Percentiles rank a stretch among this genome's conserved stretches.
phyloP scores from a whole-genome alignment of 768 basidiomycete species.

The Russula sp. region DNA sequence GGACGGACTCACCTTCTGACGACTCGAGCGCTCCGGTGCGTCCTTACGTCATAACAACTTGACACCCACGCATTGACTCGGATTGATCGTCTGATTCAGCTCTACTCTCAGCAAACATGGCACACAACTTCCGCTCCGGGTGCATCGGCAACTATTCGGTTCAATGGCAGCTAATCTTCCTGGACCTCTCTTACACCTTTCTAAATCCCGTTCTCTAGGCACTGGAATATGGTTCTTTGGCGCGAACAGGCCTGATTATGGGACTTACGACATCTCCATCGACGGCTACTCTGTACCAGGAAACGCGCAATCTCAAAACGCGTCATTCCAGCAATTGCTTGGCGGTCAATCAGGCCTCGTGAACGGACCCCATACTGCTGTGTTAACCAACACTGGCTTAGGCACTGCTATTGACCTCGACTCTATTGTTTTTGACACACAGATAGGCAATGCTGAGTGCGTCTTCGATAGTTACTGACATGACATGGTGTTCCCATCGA shows the following conservation, averaged over 20 bases:
- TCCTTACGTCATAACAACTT: background rate
- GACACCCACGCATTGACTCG: background rate
- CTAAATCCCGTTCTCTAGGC: background rate
- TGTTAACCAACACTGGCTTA: constrained; percentile 41
- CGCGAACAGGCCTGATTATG: constrained; percentile 6
- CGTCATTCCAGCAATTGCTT: constrained; percentile 36
- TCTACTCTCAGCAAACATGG: constrained; percentile 41
- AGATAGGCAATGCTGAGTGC: constrained; percentile 36
- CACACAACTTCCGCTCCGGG: constrained; percentile 41
- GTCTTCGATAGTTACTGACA: constrained; percentile 15
- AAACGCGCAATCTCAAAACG: constrained; percentile 31
- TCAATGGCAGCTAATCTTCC: constrained; percentile 35
- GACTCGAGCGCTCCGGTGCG: constrained; percentile 37
- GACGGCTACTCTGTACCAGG: constrained; percentile 37
- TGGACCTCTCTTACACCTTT: background rate
- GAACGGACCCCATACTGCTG: constrained; percentile 43
- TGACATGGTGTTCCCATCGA: constrained; percentile 29
- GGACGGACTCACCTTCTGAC: constrained; percentile 40
- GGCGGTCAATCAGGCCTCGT: constrained; percentile 39
- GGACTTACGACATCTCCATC: background rate
- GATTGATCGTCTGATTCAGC: constrained; percentile 27
- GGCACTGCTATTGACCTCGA: constrained; percentile 45
- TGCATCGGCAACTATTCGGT: constrained; percentile 45
- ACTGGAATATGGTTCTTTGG: constrained; percentile 50
- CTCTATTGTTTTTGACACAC: constrained; percentile 38